These are phyloP conservation scores for Akanthomyces uredinophilus DNA, from an alignment of 2,329 filamentous ascomycete species.

Conservation along the genomic window DNA sequence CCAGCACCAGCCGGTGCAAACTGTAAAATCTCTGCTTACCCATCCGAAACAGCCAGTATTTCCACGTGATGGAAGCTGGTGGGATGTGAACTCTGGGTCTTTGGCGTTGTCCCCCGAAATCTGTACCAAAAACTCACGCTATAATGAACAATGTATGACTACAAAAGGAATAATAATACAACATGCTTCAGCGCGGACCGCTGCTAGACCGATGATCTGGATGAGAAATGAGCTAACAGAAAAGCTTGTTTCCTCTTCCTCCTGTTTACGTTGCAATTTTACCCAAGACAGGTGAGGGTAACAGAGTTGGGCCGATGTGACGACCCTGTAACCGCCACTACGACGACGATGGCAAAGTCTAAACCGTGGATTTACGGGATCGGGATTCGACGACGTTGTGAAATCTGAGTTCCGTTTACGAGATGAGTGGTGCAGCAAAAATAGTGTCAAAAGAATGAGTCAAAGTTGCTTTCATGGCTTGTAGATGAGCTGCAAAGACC, in stretches of 20 bases:
- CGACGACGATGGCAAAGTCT: not conserved
- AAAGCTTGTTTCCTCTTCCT: not conserved
- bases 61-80: not conserved
- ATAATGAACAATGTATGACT: conserved; percentile 8
- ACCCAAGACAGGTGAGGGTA: not conserved
- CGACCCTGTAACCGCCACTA: not conserved
- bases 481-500: not conserved
- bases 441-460: not conserved
- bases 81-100: not conserved
- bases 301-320: conserved; percentile 10
- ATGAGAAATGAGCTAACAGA: not conserved
- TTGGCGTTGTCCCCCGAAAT: not conserved
- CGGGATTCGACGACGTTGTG: not conserved
- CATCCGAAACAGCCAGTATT: not conserved
- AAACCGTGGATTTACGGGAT: not conserved
- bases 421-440: too few relatives aligned
- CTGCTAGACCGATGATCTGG: not conserved
- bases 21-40: not conserved
- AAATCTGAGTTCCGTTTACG: not conserved
- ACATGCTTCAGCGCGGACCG: not conserved
- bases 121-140: conserved; percentile 6
- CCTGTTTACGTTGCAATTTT: not conserved
- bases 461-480: not conserved
- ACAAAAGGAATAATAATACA: not conserved
- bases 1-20: not conserved